Evolutionary conservation across 768 basidiomycete species (phyloP).

Genomic region (Dacryopinax primogenitus): DNA sequence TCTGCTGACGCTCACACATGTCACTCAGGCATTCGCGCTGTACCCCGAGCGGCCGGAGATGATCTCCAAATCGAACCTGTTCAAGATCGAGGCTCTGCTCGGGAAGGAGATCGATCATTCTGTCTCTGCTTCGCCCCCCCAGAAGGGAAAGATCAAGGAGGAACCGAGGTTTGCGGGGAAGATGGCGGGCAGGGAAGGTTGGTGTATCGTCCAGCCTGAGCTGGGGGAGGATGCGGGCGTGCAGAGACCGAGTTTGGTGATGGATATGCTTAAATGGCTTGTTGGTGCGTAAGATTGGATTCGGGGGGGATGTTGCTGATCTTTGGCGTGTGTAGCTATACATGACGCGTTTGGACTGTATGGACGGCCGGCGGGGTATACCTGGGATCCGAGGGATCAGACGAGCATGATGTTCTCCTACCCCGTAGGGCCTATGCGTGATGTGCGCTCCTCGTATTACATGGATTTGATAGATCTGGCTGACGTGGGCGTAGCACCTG

Average conservation of each 20-base stretch:
- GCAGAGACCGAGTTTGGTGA: conserved; percentile 43
- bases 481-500: conserved; percentile 42
- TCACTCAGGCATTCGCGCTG: conserved; percentile 83
- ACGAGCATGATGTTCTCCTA: conserved; percentile 86
- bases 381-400: conserved; percentile 79
- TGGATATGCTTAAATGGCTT: conserved; percentile 85
- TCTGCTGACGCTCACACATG: conserved; percentile 50
- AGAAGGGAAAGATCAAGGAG: not conserved
- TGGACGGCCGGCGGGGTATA: conserved; percentile 73
- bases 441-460: conserved; percentile 43
- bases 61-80: conserved; percentile 74
- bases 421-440: conserved; percentile 69
- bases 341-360: conserved; percentile 83
- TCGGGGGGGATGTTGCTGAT: not conserved
- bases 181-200: conserved; percentile 65
- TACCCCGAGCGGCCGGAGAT: conserved; percentile 92
- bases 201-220: conserved; percentile 86
- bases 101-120: conserved; percentile 53
- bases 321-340: conserved; percentile 41
- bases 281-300: conserved; percentile 43
- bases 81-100: conserved; percentile 81
- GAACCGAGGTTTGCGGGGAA: conserved; percentile 28
- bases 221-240: conserved; percentile 16
- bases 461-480: conserved; percentile 6
- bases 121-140: not conserved